phyloP scores from a whole-genome alignment of 768 basidiomycete genomes.

The Macrocybe gigantea region DNA sequence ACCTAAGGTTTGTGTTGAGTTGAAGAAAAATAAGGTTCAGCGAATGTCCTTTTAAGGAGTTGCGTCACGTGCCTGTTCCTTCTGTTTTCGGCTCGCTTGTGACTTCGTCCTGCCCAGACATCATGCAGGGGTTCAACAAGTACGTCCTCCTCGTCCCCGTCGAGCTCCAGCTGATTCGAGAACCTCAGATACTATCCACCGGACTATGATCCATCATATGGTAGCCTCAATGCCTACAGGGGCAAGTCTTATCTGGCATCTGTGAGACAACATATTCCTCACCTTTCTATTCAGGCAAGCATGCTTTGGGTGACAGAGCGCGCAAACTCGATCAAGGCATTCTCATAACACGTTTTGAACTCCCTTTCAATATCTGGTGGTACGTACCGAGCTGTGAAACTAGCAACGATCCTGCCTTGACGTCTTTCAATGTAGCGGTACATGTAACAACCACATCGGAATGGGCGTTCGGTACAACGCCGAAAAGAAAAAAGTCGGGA shows the following conservation, averaged over 20 bases:
- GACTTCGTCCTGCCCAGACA: neutral
- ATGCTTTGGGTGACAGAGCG: slow-evolving; percentile 89
- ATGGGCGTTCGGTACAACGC: slow-evolving; percentile 99
- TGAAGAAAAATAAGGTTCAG: slow-evolving; percentile 8
- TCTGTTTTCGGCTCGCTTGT: neutral
- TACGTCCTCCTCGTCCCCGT: slow-evolving; percentile 9
- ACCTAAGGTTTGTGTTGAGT: slow-evolving; percentile 46
- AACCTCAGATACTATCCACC: slow-evolving; percentile 40
- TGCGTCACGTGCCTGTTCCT: neutral
- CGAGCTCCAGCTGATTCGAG: slow-evolving; percentile 1
- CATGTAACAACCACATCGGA: slow-evolving; percentile 94
- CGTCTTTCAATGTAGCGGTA: slow-evolving; percentile 48
- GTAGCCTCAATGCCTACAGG: slow-evolving; percentile 67
- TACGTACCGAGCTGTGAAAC: slow-evolving; percentile 28
- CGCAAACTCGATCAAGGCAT: slow-evolving; percentile 96
- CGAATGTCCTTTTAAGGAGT: too few species aligned
- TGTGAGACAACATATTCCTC: neutral
- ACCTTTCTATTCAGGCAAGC: slow-evolving; percentile 59
- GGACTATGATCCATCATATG: slow-evolving; percentile 50
- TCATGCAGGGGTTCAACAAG: slow-evolving; percentile 48
- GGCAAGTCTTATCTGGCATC: slow-evolving; percentile 29
- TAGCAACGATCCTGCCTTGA: neutral
- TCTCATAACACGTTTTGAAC: slow-evolving; percentile 90
- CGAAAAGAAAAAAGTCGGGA: slow-evolving; percentile 95
- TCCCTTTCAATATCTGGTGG: slow-evolving; percentile 98